Evolutionary conservation across 768 basidiomycete genomes (phyloP), one percentile per base, ranked within the genome.

Genomic region (Leccinellum rugosiceps): DNA sequence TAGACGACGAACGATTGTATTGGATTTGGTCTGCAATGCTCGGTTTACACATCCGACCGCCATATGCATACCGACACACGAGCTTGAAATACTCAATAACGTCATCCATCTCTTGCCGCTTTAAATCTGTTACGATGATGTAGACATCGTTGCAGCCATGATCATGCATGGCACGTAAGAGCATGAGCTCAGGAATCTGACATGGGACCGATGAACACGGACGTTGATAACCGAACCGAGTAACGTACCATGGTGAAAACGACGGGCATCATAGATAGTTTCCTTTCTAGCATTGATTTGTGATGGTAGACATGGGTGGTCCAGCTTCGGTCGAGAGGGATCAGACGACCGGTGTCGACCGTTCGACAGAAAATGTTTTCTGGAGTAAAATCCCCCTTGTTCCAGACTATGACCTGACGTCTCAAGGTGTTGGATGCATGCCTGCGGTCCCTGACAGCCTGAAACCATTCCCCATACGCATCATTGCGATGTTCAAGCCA

Each of bases 281-380:
- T 86, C 53, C 85, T 78, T 63, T 88, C 87, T 58, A 83, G 80
- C 82, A 89, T 87, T 4, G 87, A 85, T 58, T 83, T 79, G 58
- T 90, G 88, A 68, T 90, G 87, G 66, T 85, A 90, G 41, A 90
- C 85, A 71, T 90, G 86, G 8, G 88, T 90, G 30, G 85, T 87
- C 88, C 88, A 90, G 17, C 87, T 88, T 58, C 88, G 80, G 78
- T 89, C 87, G 63, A 90, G 83, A 44, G 88, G 88, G 57, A 90
- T 89, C 66, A 90, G 72, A 38, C 88, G 83, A 45, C 85, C 83
- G 0, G 88, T 90, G 69, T 90, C 88, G 57, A 90, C 83, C 3
- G 88, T 90, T 54, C 88, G 81, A 66, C 85, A 87, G 65, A 90
- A 90, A 58, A 90, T 80, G 68, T 90, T 88, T 68, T 90, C 88